phyloP scores from a whole-genome alignment of 176 grass and related monocot species.

The Oryza nivara region DNA sequence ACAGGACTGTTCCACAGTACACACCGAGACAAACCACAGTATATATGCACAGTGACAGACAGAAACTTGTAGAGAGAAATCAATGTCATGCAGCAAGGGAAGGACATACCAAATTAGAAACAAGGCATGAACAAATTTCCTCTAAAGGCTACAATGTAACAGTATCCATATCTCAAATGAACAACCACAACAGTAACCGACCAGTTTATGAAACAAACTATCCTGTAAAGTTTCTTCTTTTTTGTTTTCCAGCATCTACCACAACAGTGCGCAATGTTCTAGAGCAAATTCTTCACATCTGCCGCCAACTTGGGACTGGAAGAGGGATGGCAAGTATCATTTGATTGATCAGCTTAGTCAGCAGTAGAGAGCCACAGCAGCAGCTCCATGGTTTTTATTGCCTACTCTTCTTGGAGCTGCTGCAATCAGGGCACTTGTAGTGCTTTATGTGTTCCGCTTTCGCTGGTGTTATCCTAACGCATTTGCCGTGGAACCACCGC shows the following conservation, averaged over 20 bases:
- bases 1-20: not conserved
- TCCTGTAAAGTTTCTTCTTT: conserved; percentile 27
- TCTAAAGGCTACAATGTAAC: not conserved
- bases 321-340: conserved; percentile 16
- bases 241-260: conserved; percentile 18
- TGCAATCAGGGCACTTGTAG: conserved; percentile 73
- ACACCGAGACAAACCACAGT: not conserved
- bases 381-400: conserved; percentile 39
- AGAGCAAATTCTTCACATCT: conserved; percentile 39
- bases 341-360: conserved; percentile 54
- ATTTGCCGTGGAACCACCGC: conserved; percentile 77
- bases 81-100: not conserved
- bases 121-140: not conserved
- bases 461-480: conserved; percentile 61
- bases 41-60: not conserved
- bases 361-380: not conserved
- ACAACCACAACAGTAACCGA: conserved; percentile 1
- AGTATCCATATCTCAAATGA: conserved; percentile 27
- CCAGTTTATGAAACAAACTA: conserved; percentile 41
- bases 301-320: conserved; percentile 29
- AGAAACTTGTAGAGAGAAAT: not conserved
- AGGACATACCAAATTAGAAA: not conserved
- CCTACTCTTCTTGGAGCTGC: conserved; percentile 62
- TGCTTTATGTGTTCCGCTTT: conserved; percentile 76
- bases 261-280: conserved; percentile 24